phyloP scores from a whole-genome alignment of 306 rosid genomes.

The Trifolium pratense region DNA sequence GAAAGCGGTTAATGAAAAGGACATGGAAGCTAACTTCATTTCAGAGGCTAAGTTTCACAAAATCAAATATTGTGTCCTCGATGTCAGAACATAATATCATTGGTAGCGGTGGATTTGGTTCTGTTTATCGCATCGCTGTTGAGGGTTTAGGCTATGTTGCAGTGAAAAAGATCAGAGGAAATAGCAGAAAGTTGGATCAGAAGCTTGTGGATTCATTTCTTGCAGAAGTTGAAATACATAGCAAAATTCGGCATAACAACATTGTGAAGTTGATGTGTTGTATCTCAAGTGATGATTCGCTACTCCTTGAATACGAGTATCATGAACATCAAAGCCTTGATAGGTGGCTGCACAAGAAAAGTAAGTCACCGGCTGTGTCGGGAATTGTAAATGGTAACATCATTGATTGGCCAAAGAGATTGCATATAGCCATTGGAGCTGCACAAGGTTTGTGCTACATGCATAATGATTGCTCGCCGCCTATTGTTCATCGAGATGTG shows the following conservation, averaged over 20 bases:
- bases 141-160: constrained; percentile 42
- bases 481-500: constrained; percentile 49
- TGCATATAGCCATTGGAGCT: constrained; percentile 47
- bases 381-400: not conserved
- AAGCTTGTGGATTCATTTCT: constrained; percentile 44
- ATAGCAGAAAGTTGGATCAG: constrained; percentile 32
- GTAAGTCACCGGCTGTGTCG: not conserved
- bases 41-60: constrained; percentile 47
- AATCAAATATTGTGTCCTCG: constrained; percentile 39
- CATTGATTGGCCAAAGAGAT: constrained; percentile 49
- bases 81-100: constrained; percentile 43
- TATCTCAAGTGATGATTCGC: constrained; percentile 42
- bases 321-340: constrained; percentile 43
- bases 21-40: constrained; percentile 50
- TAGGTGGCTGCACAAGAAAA: constrained; percentile 43
- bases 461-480: constrained; percentile 48
- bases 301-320: constrained; percentile 48
- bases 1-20: constrained; percentile 29
- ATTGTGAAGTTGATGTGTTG: constrained; percentile 48
- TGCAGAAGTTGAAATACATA: constrained; percentile 43
- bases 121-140: constrained; percentile 37
- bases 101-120: constrained; percentile 48
- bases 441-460: constrained; percentile 51
- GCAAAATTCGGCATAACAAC: constrained; percentile 47
- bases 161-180: constrained; percentile 44